phyloP scores from a whole-genome alignment of 192 early-diverging fungal genomes.

The Gigaspora rosea region DNA sequence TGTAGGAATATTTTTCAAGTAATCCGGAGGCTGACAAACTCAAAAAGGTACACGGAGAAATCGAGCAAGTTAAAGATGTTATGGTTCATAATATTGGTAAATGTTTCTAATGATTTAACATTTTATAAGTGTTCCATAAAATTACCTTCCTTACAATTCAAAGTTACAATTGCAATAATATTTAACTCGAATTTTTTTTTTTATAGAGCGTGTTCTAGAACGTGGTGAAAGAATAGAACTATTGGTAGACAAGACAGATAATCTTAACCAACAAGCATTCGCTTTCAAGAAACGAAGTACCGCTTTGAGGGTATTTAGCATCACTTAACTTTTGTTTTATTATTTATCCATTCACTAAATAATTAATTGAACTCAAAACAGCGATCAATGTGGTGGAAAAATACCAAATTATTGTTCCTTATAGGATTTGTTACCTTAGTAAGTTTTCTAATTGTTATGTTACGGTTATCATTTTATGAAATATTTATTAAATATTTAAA shows the following conservation, averaged over 20 bases:
- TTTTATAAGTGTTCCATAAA: not conserved
- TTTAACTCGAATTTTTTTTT: not conserved
- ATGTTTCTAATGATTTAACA: not conserved
- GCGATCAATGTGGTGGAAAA: constrained; percentile 94
- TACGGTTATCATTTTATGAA: not conserved
- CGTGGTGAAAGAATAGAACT: constrained; percentile 87
- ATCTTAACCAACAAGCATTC: constrained; percentile 84
- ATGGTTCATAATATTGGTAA: constrained; percentile 93
- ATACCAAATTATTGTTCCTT: constrained; percentile 78
- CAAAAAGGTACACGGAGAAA: constrained; percentile 84
- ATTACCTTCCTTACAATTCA: not conserved
- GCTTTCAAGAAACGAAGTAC: constrained; percentile 89
- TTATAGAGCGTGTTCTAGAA: constrained; percentile 78
- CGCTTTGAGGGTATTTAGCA: constrained; percentile 57
- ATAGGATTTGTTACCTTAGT: constrained; percentile 59
- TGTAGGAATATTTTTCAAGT: constrained; percentile 71
- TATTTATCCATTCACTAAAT: not conserved
- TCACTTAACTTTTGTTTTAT: not conserved
- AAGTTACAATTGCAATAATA: not conserved
- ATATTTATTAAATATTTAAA: not conserved
- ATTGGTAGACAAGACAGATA: constrained; percentile 89
- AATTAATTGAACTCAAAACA: constrained; percentile 29
- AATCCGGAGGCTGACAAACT: constrained; percentile 73
- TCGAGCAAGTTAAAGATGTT: constrained; percentile 92
- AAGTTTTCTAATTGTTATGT: constrained; percentile 32